phyloP scores from a whole-genome alignment of 192 early-diverging fungal species.

The Coemansia umbellata region DNA sequence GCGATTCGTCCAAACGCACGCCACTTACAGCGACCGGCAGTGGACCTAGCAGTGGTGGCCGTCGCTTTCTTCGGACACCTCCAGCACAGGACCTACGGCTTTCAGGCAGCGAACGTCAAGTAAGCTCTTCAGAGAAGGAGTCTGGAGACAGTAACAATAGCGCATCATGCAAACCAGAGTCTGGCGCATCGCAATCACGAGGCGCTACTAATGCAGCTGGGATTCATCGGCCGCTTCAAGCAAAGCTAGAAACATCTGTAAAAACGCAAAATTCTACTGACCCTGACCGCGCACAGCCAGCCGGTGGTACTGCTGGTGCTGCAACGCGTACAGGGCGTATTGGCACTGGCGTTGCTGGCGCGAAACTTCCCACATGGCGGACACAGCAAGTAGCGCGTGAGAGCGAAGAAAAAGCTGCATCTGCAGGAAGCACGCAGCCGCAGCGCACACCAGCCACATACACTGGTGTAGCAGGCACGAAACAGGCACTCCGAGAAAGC shows the following conservation, averaged over 20 bases:
- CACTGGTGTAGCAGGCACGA: constrained; percentile 22
- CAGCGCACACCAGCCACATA: constrained; percentile 37
- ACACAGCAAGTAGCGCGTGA: constrained; percentile 46
- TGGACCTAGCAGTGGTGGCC: constrained; percentile 18
- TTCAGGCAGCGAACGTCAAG: constrained; percentile 6
- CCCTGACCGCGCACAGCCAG: constrained; percentile 10
- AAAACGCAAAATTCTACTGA: neutral
- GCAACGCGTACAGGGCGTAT: constrained; percentile 22
- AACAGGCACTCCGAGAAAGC: constrained; percentile 26
- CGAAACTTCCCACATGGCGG: constrained; percentile 41
- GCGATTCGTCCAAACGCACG: constrained; percentile 4
- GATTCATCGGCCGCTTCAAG: constrained; percentile 39
- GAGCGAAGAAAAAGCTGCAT: constrained; percentile 8
- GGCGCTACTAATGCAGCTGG: constrained; percentile 9
- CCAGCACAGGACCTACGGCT: constrained; percentile 13
- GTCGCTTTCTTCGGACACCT: constrained; percentile 30
- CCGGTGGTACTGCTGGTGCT: neutral
- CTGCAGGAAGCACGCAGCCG: constrained; percentile 13
- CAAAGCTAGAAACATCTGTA: constrained; percentile 34
- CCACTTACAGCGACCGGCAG: constrained; percentile 35
- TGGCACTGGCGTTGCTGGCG: constrained; percentile 11
- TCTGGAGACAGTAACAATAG: constrained; percentile 1
- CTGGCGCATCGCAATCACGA: constrained; percentile 6
- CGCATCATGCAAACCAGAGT: constrained; percentile 4
- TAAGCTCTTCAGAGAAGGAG: constrained; percentile 31